Percentiles rank a stretch among this genome's conserved stretches.
These are phyloP conservation scores for Candida stauntonica DNA, from an alignment of 805 yeast species.

Conservation along the genomic window DNA sequence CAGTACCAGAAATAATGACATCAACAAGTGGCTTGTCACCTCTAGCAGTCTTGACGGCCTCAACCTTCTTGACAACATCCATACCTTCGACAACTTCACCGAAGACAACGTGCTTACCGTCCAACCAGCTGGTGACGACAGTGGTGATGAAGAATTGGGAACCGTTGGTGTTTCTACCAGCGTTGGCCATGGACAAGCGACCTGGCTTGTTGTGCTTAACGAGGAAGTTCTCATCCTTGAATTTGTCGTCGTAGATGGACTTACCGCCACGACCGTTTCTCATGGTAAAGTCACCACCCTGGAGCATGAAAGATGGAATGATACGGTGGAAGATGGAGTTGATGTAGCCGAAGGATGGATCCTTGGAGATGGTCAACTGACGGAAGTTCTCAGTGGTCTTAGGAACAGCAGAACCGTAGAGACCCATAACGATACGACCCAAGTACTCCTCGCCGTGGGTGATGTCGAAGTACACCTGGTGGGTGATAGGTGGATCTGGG, in stretches of 20 bases:
- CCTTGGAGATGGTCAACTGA: conserved; percentile 71
- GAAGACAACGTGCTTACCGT: conserved; percentile 92
- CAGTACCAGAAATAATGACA: conserved; percentile 63
- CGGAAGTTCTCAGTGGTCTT: conserved; percentile 88
- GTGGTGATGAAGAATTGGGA: conserved; percentile 96
- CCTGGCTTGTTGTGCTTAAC: conserved; percentile 69
- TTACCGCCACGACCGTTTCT: conserved; percentile 72
- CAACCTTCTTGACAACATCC: conserved; percentile 76
- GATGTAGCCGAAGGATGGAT: conserved; percentile 59
- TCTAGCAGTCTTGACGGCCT: conserved; percentile 60
- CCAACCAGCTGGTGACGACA: conserved; percentile 85
- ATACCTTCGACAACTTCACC: conserved; percentile 90
- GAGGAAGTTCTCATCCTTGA: conserved; percentile 64
- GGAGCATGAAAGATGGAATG: conserved; percentile 69
- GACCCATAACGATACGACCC: conserved; percentile 83
- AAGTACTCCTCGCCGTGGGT: conserved; percentile 70
- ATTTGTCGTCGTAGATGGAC: conserved; percentile 65
- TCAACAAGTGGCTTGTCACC: conserved; percentile 71
- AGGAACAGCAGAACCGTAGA: conserved; percentile 83
- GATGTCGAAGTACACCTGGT: conserved; percentile 82
- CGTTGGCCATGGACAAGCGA: conserved; percentile 73
- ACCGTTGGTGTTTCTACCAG: conserved; percentile 80
- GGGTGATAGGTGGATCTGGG: conserved; percentile 46
- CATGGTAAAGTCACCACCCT: conserved; percentile 76
- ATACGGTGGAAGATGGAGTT: conserved; percentile 69